Evolutionary conservation across 116 monocot genomes (phyloP), one percentile per base, ranked within the genome.

Genomic region (Dioscorea cayenensis): DNA sequence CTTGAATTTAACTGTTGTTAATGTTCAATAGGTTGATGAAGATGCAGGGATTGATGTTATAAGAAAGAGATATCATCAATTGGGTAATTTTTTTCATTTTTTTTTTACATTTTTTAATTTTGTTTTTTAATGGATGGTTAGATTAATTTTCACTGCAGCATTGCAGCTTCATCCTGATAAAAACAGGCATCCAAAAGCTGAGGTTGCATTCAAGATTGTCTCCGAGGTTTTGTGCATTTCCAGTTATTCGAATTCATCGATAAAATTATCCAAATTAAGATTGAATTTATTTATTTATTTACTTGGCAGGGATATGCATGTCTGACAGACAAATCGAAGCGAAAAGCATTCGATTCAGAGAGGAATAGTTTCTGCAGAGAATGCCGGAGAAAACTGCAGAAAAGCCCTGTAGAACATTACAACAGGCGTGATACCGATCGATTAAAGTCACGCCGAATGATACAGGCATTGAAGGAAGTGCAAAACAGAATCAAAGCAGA

Each of bases 121-220:
- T 22, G 60, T 14, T 60, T 3, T 7, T n/a, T 19, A 60, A 28
- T 23, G 64, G 17, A 14, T 51, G 29, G 12, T 58, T 28, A n/a
- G 23, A 35, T 18, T 32, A 7, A 62, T 68, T 17, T 14, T 74
- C 28, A 66, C 48, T 73, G 73, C 66, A 95, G 95, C 92, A 18
- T 71, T 95, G 71, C 89, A 79, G 64, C 80, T 95, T 70, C 95
- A 95, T 62, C 95, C 95, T 14, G 89, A 95, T 73, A 95, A 95
- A 86, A 95, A 95, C 71, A 77, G 66, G 36, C 83, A 91, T 73
- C 89, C 86, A 12, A 88, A 87, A 36, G 95, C 95, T 10, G 95
- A 91, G 65, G 72, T 72, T 27, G 91, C 95, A 32, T 95, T 95
- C 81, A 95, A 95, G 61, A 72, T 95, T 36, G 65, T 95, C 60